Percentiles rank a stretch among this genome's conserved stretches.
phyloP scores from a whole-genome alignment of 441 rosid genomes.

The Bruguiera hainesii region DNA sequence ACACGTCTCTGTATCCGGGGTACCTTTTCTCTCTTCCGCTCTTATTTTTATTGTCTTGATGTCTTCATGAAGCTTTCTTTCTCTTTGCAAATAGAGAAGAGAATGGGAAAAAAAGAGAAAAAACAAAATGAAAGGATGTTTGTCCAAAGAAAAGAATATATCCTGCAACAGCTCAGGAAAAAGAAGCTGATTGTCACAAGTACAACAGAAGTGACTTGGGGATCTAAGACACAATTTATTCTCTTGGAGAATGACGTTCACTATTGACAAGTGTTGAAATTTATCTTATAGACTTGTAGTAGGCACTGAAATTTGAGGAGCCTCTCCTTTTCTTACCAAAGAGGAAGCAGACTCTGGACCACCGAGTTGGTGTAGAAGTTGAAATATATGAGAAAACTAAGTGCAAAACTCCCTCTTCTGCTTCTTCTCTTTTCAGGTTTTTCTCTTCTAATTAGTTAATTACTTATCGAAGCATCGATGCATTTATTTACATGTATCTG shows the following conservation, averaged over 20 bases:
- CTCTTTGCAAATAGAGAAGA: not conserved
- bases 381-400: constrained; percentile 28
- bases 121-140: not conserved
- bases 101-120: not conserved
- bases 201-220: constrained; percentile 28
- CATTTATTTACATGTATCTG: not conserved
- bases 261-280: constrained; percentile 1
- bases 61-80: not conserved
- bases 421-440: constrained; percentile 40
- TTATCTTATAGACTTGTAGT: constrained; percentile 1
- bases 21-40: not conserved
- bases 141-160: constrained; percentile 36
- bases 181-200: constrained; percentile 28
- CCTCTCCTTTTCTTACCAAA: constrained; percentile 2
- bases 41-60: not conserved
- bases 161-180: constrained; percentile 19
- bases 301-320: not conserved
- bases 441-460: not conserved
- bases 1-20: not conserved
- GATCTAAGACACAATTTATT: constrained; percentile 23
- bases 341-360: constrained; percentile 1
- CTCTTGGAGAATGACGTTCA: constrained; percentile 16
- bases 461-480: not conserved
- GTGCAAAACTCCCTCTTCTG: constrained; percentile 20
- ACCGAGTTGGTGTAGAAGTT: constrained; percentile 11